Percentiles rank a stretch among this genome's conserved stretches.
These are phyloP conservation scores for Coemansia sp. DNA, from an alignment of 192 early-diverging fungal genomes.

Conservation along the genomic window DNA sequence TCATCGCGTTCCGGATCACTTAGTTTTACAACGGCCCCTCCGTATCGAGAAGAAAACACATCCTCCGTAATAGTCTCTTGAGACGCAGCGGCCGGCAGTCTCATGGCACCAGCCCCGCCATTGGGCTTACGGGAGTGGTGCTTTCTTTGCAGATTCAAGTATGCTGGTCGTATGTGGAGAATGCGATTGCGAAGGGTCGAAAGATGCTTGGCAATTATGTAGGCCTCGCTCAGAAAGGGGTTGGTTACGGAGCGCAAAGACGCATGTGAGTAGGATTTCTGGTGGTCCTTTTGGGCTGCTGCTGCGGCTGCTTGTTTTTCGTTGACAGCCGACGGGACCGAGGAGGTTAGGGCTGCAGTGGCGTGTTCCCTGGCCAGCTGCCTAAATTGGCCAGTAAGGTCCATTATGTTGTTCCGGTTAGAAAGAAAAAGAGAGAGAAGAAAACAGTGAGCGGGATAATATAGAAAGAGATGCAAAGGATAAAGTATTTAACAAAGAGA, in stretches of 20 bases:
- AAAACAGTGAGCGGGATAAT: conserved; percentile 4
- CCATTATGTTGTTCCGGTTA: conserved; percentile 13
- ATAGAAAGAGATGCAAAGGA: neutral
- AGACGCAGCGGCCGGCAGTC: neutral
- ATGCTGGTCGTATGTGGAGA: conserved; percentile 56
- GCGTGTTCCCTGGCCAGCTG: conserved; percentile 8
- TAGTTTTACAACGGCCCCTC: conserved; percentile 27
- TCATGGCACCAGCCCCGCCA: neutral
- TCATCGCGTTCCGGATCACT: conserved; percentile 68
- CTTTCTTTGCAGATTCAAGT: conserved; percentile 49
- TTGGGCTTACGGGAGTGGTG: conserved; percentile 4
- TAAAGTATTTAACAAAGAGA: neutral
- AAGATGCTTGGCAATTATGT: conserved; percentile 60
- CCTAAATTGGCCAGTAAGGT: conserved; percentile 34
- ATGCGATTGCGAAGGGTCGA: conserved; percentile 55
- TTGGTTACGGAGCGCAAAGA: conserved; percentile 36
- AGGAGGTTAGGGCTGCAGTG: neutral
- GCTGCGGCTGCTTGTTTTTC: conserved; percentile 23
- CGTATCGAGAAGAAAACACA: neutral
- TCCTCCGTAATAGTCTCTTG: conserved; percentile 1
- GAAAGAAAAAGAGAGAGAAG: neutral
- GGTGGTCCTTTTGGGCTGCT: conserved; percentile 22
- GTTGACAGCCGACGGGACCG: neutral
- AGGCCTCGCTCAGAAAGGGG: conserved; percentile 60
- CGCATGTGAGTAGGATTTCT: too few relatives aligned